phyloP scores from a whole-genome alignment of 2,329 filamentous ascomycete genomes.

The Neobulgaria alba region DNA sequence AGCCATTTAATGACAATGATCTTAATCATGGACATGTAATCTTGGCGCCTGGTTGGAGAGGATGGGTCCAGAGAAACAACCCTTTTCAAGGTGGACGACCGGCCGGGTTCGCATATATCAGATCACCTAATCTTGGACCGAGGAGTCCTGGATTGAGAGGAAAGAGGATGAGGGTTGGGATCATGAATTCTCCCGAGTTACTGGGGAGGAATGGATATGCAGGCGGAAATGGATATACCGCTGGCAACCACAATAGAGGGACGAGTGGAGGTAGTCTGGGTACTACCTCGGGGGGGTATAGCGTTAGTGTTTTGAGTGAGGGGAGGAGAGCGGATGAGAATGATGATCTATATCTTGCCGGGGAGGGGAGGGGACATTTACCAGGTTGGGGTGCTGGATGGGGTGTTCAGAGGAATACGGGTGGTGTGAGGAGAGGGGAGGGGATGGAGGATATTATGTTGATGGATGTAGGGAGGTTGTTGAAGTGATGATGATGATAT shows the following conservation, averaged over 20 bases:
- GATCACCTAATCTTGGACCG: conserved; percentile 9
- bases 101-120: conserved; percentile 15
- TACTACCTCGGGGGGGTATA: conserved; percentile 10
- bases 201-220: conserved; percentile 8
- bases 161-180: conserved; percentile 19
- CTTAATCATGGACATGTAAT: neutral
- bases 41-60: neutral
- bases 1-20: conserved; percentile 2
- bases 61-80: conserved; percentile 10
- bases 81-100: conserved; percentile 19
- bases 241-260: conserved; percentile 5
- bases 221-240: no score
- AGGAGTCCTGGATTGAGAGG: conserved; percentile 15
- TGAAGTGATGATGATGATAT: conserved; percentile 16
- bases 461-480: conserved; percentile 23
- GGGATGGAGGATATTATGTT: conserved; percentile 23
- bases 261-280: conserved; percentile 7
- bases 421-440: conserved; percentile 5
- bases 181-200: conserved; percentile 21
- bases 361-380: conserved; percentile 6
- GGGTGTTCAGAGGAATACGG: conserved; percentile 20
- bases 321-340: conserved; percentile 7
- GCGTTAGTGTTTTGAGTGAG: conserved; percentile 10
- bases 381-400: conserved; percentile 24
- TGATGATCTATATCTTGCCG: conserved; percentile 13